Evolutionary conservation across 2,329 filamentous ascomycete genomes (phyloP).

Genomic region (Ophiostoma australiae): DNA sequence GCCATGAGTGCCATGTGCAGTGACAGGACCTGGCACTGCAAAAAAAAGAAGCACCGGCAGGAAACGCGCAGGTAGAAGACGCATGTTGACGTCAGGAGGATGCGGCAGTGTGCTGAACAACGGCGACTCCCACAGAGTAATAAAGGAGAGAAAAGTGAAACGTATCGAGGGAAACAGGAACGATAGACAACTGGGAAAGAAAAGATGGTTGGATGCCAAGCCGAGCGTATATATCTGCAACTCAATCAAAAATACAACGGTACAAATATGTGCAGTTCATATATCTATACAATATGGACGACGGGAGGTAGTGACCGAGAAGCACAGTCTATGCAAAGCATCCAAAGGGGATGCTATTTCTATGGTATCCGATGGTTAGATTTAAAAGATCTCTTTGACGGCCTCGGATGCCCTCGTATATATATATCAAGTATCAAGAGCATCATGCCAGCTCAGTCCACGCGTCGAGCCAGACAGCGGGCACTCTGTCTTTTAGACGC

Average conservation of each 20-base stretch:
- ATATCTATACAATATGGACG: neutral
- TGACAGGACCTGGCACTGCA: neutral
- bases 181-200: neutral
- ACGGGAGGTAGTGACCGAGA: neutral
- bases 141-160: neutral
- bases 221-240: neutral
- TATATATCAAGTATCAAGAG: neutral
- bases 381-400: neutral
- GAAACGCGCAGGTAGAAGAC: neutral
- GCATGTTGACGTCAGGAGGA: neutral
- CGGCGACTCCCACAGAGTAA: neutral
- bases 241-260: neutral
- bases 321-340: neutral
- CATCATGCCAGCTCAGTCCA: neutral
- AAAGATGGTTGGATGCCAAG: neutral
- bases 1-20: neutral
- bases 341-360: neutral
- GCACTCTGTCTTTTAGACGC: neutral
- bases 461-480: neutral
- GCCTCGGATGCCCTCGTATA: neutral
- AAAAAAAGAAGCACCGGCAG: neutral
- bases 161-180: neutral
- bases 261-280: neutral
- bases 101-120: neutral
- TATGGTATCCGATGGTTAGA: neutral